Conservation (phyloP, 106 monocot genomes). For the Dendrobium catenatum region DNA sequence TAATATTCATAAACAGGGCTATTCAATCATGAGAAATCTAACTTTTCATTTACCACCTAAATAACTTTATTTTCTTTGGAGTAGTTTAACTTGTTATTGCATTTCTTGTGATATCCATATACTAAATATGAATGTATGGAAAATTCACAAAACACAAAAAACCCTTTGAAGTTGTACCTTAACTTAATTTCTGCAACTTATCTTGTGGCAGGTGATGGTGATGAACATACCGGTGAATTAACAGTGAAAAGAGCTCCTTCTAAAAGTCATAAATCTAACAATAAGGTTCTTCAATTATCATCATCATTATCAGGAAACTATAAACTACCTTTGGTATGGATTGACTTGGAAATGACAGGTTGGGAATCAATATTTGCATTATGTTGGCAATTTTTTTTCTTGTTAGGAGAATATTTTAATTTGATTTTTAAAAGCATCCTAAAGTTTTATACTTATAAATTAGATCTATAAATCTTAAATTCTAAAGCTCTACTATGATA, state of each 20-base stretch:
- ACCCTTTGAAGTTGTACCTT: neutral
- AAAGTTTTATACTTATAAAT: neutral
- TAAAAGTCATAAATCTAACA: constrained; percentile 6
- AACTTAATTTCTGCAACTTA: neutral
- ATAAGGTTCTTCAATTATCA: neutral
- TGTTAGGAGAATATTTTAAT: neutral
- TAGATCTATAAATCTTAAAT: neutral
- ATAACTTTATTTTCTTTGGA: neutral
- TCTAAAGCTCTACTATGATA: neutral
- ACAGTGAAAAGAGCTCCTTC: constrained; percentile 1
- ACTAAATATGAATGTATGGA: neutral
- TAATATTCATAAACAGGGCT: neutral
- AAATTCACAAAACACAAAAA: neutral
- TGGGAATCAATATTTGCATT: constrained; percentile 5
- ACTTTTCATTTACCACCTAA: no score
- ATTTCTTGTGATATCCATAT: neutral
- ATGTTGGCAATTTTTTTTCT: neutral
- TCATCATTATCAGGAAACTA: constrained; percentile 24
- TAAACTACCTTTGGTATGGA: constrained; percentile 62
- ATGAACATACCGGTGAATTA: constrained; percentile 7
- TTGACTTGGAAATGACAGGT: constrained; percentile 89
- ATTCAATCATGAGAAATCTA: neutral
- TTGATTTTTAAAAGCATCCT: neutral
- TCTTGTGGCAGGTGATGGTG: constrained; percentile 9
- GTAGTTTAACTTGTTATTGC: neutral